phyloP scores from a whole-genome alignment of 2,329 filamentous ascomycete species.

The Lachnellula arida region DNA sequence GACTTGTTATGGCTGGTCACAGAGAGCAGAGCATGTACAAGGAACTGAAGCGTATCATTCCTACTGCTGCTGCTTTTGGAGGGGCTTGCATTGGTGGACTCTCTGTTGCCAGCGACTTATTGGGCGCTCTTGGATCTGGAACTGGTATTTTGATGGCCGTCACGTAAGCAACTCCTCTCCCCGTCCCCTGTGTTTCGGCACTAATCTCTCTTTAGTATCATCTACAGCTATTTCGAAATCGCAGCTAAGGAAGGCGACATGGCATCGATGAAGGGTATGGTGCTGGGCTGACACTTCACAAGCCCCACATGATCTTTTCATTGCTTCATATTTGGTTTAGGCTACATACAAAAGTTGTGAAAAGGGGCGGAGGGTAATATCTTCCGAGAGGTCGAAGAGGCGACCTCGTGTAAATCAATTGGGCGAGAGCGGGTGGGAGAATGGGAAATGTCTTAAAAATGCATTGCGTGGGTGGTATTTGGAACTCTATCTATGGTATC shows the following conservation, averaged over 20 bases:
- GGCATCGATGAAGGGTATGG: conserved; percentile 71
- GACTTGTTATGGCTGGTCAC: conserved; percentile 98
- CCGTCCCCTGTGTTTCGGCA: conserved; percentile 29
- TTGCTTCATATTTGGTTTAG: conserved; percentile 22
- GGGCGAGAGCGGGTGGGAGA: neutral
- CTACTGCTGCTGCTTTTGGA: conserved; percentile 95
- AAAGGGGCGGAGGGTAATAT: conserved; percentile 1
- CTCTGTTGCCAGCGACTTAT: conserved; percentile 89
- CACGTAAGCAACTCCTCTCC: conserved; percentile 63
- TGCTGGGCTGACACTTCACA: conserved; percentile 52
- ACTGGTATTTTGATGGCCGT: conserved; percentile 98
- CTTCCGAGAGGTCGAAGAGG: neutral
- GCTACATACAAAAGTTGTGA: conserved; percentile 19
- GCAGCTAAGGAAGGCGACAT: conserved; percentile 98
- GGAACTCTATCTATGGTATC: conserved; percentile 14
- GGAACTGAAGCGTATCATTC: conserved; percentile 98
- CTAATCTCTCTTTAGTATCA: conserved; percentile 63
- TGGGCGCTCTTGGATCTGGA: conserved; percentile 92
- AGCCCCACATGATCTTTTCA: conserved; percentile 11
- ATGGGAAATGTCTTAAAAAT: conserved; percentile 9
- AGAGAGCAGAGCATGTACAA: conserved; percentile 99
- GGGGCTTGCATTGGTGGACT: conserved; percentile 98
- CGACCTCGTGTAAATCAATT: conserved; percentile 12
- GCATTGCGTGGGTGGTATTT: conserved; percentile 17
- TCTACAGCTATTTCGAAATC: conserved; percentile 99